Conservation (phyloP, 495 filamentous ascomycete species). For the Sordaria brevicollis region DNA sequence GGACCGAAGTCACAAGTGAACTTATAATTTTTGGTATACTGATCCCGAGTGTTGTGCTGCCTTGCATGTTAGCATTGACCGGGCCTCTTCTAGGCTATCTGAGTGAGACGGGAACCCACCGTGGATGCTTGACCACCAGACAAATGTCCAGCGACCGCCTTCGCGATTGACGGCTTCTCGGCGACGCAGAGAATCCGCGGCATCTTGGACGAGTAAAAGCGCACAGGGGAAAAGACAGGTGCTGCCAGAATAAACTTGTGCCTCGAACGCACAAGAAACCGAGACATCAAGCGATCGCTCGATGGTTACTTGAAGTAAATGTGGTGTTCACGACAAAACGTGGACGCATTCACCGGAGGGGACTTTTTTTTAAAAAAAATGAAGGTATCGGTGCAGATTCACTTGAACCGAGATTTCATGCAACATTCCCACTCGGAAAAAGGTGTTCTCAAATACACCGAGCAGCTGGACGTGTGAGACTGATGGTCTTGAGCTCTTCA, state of each 20-base stretch:
- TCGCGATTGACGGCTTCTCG: constrained; percentile 94
- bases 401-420: neutral
- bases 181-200: constrained; percentile 78
- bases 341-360: neutral
- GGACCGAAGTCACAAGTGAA: constrained; percentile 79
- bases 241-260: neutral
- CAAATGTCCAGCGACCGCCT: constrained; percentile 82
- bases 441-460: neutral
- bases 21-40: constrained; percentile 86
- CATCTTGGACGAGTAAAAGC: constrained; percentile 9
- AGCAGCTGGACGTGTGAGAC: neutral
- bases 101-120: constrained; percentile 42
- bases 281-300: neutral
- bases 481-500: neutral
- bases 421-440: neutral
- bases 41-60: constrained; percentile 47
- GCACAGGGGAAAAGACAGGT: neutral
- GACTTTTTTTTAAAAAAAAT: too few species aligned
- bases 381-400: neutral
- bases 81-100: neutral
- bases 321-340: neutral
- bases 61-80: neutral
- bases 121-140: constrained; percentile 60
- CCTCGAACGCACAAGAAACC: neutral
- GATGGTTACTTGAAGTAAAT: neutral